Evolutionary conservation across 1,139 yeast genomes (phyloP).

Genomic region (Zygosaccharomyces sapae): DNA sequence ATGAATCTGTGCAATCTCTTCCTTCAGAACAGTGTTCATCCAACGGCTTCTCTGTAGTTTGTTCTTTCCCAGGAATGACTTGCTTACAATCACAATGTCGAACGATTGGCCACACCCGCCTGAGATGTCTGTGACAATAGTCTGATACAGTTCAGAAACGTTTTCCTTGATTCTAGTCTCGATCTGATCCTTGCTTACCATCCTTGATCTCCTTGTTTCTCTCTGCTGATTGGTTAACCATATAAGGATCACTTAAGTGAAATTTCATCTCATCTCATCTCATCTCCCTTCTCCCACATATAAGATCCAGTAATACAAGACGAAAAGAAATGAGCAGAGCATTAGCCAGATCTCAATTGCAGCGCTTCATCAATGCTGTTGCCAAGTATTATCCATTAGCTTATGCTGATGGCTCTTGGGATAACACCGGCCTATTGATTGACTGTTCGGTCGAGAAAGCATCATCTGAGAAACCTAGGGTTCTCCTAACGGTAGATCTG

Average conservation of each 20-base stretch:
- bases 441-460: conserved; percentile 45
- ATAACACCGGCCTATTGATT: conserved; percentile 83
- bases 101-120: conserved; percentile 85
- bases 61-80: conserved; percentile 71
- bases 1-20: conserved; percentile 80
- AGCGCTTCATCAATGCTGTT: conserved; percentile 49
- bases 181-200: conserved; percentile 27
- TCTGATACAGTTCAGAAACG: conserved; percentile 33
- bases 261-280: neutral
- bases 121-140: conserved; percentile 45
- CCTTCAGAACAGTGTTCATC: conserved; percentile 73
- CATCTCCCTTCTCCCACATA: neutral
- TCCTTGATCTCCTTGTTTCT: conserved; percentile 2
- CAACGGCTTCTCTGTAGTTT: conserved; percentile 80
- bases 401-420: conserved; percentile 87
- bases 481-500: conserved; percentile 77
- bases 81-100: conserved; percentile 82
- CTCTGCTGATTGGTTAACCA: neutral
- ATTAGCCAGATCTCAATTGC: conserved; percentile 38
- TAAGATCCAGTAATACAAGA: neutral
- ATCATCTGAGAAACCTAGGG: conserved; percentile 35
- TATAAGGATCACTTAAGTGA: neutral
- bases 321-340: conserved; percentile 23
- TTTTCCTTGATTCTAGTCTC: conserved; percentile 24
- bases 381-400: conserved; percentile 68